Conservation (phyloP, 2,329 filamentous ascomycete genomes). For the Alternaria consortialis region DNA sequence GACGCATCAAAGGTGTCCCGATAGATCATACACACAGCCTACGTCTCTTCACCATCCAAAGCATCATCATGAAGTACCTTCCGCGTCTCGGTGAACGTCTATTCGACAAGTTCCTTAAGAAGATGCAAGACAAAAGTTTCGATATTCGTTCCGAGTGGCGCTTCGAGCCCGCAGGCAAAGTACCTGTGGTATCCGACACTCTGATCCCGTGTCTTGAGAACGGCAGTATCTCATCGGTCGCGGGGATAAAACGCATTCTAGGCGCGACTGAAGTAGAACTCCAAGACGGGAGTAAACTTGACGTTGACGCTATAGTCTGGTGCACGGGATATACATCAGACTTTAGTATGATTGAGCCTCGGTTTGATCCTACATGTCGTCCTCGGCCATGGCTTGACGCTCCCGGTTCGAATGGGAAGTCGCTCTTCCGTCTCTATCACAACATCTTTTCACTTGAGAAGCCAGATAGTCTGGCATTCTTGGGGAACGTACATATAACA, state of each 20-base stretch:
- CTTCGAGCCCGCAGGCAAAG: conserved; percentile 28
- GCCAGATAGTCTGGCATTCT: conserved; percentile 57
- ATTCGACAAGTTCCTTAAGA: conserved; percentile 31
- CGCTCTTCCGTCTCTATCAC: conserved; percentile 53
- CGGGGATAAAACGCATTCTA: conserved; percentile 25
- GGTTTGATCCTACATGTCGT: conserved; percentile 30
- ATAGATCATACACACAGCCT: conserved; percentile 27
- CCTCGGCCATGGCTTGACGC: conserved; percentile 24
- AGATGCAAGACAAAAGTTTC: conserved; percentile 33
- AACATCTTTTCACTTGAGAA: conserved; percentile 58
- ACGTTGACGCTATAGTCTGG: conserved; percentile 49
- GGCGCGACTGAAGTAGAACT: conserved; percentile 33
- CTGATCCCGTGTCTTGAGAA: conserved; percentile 26
- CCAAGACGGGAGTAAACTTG: conserved; percentile 37
- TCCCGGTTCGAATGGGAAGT: conserved; percentile 37
- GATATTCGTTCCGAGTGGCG: conserved; percentile 34
- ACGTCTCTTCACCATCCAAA: conserved; percentile 24
- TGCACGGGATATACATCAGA: conserved; percentile 49
- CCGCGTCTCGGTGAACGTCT: conserved; percentile 24
- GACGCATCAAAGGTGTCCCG: conserved; percentile 21
- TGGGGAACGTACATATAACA: conserved; percentile 49
- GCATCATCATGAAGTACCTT: conserved; percentile 21
- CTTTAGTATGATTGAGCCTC: conserved; percentile 35
- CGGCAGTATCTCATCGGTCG: conserved; percentile 27
- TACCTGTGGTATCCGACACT: conserved; percentile 32